Percentiles rank a stretch among this genome's conserved stretches.
These are phyloP conservation scores for Ophiocordyceps camponoti-saundersi DNA, from an alignment of 2,329 filamentous ascomycete species.

Conservation along the genomic window DNA sequence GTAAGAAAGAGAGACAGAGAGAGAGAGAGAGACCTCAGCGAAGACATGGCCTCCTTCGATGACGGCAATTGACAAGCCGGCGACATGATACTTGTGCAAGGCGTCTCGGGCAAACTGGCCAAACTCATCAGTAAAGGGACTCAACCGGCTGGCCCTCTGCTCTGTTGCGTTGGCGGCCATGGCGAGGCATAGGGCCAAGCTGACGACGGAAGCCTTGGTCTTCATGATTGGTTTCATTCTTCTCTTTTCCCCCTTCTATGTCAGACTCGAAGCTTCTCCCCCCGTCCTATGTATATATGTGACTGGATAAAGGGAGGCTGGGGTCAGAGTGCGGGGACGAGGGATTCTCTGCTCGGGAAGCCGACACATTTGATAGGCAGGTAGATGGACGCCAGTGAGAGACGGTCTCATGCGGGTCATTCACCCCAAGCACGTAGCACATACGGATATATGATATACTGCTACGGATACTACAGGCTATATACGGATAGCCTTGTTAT, in stretches of 20 bases:
- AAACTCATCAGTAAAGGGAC: conserved; percentile 6
- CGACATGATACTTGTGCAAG: conserved; percentile 10
- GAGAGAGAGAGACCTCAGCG: conserved; percentile 6
- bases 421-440: too few relatives aligned
- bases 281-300: neutral
- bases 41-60: conserved; percentile 10
- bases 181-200: neutral
- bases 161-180: neutral
- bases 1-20: neutral
- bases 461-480: too few relatives aligned
- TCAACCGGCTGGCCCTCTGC: neutral
- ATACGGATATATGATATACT: too few relatives aligned
- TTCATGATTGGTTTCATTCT: neutral
- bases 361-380: too few relatives aligned
- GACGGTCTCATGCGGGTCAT: too few relatives aligned
- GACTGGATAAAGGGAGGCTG: neutral
- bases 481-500: too few relatives aligned
- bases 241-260: neutral
- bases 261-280: neutral
- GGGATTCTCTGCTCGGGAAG: too few relatives aligned
- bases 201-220: neutral
- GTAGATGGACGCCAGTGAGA: too few relatives aligned
- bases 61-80: conserved; percentile 11
- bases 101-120: conserved; percentile 3
- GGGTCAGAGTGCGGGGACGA: neutral